These are phyloP conservation scores for Globisporangium nagaii DNA, from an alignment of 352 stramenopile genomes.

Conservation along the genomic window DNA sequence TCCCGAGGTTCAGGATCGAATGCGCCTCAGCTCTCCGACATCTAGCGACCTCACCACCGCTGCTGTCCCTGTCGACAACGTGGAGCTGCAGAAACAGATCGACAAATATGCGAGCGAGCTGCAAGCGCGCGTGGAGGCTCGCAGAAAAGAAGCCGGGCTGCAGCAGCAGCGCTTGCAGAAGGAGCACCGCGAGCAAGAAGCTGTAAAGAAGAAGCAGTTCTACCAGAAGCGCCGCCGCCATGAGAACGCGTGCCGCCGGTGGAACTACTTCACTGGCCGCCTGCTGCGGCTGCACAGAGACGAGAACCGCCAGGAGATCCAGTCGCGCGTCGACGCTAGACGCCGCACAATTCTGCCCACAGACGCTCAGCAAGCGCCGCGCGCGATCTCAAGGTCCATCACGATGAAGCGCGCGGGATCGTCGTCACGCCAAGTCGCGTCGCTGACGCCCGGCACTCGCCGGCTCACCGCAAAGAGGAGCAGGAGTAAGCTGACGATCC, in stretches of 20 bases:
- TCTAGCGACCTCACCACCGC: constrained; percentile 9
- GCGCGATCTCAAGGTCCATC: neutral
- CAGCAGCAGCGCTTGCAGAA: constrained; percentile 24
- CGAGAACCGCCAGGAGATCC: constrained; percentile 3
- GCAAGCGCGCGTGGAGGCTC: constrained; percentile 24
- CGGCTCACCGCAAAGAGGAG: neutral
- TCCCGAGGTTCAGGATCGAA: constrained; percentile 25
- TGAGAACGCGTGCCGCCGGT: constrained; percentile 27
- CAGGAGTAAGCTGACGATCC: neutral
- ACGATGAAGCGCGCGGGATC: neutral
- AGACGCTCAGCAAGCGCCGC: neutral
- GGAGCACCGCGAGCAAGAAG: constrained; percentile 33
- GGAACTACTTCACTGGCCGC: constrained; percentile 30
- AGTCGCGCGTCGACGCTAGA: constrained; percentile 1
- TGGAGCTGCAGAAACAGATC: constrained; percentile 33
- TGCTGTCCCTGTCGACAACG: constrained; percentile 22
- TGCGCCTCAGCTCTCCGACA: constrained; percentile 6
- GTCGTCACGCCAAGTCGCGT: neutral
- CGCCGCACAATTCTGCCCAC: neutral
- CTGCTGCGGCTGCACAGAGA: constrained; percentile 17
- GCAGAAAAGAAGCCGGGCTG: constrained; percentile 25
- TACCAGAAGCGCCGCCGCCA: constrained; percentile 26
- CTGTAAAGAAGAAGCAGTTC: constrained; percentile 30
- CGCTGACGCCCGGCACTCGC: neutral
- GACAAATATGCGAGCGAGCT: constrained; percentile 35